phyloP scores from a whole-genome alignment of 805 yeast species.

The Yarrowia sp. region DNA sequence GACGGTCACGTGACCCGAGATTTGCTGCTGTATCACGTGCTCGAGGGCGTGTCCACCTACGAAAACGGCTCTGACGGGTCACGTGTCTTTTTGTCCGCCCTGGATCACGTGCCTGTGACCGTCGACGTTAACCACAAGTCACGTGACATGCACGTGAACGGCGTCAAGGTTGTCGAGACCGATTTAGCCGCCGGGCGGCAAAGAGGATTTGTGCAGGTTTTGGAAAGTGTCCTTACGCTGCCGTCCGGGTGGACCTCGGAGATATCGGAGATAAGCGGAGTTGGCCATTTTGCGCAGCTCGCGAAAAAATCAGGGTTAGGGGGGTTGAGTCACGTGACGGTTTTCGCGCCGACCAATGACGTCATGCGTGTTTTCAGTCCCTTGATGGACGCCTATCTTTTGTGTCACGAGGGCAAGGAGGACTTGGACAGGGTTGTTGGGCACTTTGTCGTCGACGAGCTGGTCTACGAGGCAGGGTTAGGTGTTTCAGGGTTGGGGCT shows the following conservation, averaged over 20 bases:
- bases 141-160: not conserved
- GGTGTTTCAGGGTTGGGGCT: not conserved
- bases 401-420: constrained; percentile 25
- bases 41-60: constrained; percentile 38
- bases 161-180: constrained; percentile 51
- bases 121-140: not conserved
- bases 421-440: constrained; percentile 39
- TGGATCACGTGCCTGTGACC: not conserved
- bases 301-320: not conserved
- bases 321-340: constrained; percentile 6
- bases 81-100: constrained; percentile 1
- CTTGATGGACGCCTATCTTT: constrained; percentile 49
- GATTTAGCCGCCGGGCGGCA: constrained; percentile 61
- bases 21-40: constrained; percentile 37
- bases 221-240: not conserved
- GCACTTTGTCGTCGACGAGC: constrained; percentile 46
- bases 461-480: constrained; percentile 26
- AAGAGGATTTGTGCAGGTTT: constrained; percentile 64
- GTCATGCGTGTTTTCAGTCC: constrained; percentile 41
- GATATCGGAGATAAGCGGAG: not conserved
- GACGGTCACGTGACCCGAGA: constrained; percentile 30
- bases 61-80: constrained; percentile 34
- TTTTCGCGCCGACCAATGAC: constrained; percentile 42
- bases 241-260: constrained; percentile 9
- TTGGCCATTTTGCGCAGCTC: not conserved